phyloP scores from a whole-genome alignment of 2,329 filamentous ascomycete species.

The Trichophyton benhamiae region DNA sequence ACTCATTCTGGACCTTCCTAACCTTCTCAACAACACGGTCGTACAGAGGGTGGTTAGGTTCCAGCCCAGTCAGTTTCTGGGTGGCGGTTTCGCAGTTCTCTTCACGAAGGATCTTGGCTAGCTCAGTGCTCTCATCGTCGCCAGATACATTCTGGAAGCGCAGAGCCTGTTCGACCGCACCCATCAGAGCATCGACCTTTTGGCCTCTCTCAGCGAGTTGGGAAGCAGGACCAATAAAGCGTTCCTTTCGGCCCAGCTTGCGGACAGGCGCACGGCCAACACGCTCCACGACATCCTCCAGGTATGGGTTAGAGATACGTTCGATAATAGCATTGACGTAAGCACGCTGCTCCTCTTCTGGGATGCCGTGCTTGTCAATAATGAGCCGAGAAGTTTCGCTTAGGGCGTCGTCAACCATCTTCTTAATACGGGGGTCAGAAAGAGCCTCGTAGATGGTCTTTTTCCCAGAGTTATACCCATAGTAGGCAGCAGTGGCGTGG shows the following conservation, averaged over 20 bases:
- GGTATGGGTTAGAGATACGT: slow-evolving; percentile 83
- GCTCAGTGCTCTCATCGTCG: slow-evolving; percentile 76
- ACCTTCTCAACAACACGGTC: slow-evolving; percentile 63
- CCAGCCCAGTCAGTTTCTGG: slow-evolving; percentile 67
- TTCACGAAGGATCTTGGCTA: slow-evolving; percentile 73
- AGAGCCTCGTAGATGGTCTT: slow-evolving; percentile 81
- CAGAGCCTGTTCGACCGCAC: slow-evolving; percentile 79
- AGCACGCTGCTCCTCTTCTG: slow-evolving; percentile 58
- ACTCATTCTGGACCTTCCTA: slow-evolving; percentile 59
- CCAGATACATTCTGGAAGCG: slow-evolving; percentile 90
- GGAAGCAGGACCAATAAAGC: slow-evolving; percentile 83
- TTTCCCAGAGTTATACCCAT: slow-evolving; percentile 77
- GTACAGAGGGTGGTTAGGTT: slow-evolving; percentile 65
- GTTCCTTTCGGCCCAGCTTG: slow-evolving; percentile 89
- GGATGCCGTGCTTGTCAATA: slow-evolving; percentile 72
- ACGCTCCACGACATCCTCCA: slow-evolving; percentile 87
- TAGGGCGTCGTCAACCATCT: slow-evolving; percentile 66
- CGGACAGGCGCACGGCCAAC: slow-evolving; percentile 88
- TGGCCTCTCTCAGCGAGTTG: slow-evolving; percentile 74
- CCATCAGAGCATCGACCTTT: slow-evolving; percentile 60
- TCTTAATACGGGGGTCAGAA: slow-evolving; percentile 64
- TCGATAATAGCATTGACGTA: slow-evolving; percentile 89
- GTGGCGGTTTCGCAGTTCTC: slow-evolving; percentile 63
- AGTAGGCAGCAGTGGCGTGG: slow-evolving; percentile 91
- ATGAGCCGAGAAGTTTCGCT: slow-evolving; percentile 80